Evolutionary conservation across 2,329 filamentous ascomycete genomes (phyloP), one percentile per base, ranked within the genome.

Genomic region (Aspergillus fijiensis): DNA sequence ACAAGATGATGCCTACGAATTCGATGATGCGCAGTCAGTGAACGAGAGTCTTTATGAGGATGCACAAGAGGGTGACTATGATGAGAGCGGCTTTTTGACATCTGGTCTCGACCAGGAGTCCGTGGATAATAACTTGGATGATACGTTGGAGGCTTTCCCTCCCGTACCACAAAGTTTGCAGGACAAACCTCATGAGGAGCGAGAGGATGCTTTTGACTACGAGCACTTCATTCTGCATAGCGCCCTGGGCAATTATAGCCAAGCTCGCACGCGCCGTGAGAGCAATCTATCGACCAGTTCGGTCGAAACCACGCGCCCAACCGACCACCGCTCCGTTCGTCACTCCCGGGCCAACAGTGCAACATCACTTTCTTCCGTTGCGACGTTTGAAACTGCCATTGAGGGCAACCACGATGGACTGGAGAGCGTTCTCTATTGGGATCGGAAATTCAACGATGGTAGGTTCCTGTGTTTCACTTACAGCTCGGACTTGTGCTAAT

Each of bases 161-260:
- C 59, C 72, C 4, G 65, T 71, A 14, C 70, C 72, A 11, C 69
- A 60, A 0, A 73, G 82, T 51, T 81, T 85, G 57, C 82, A 85
- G 55, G 83, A 84, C 9, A 78, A 89, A 5, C 91, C 92, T 0
- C 94, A 98, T 70, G 94, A 98, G 77, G 92, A 97, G 74, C 89
- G 94, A 21, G 88, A 93, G 66, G 94, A 98, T 74, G 93, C 93
- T 1, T 98, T 98, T 70, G 94, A 98, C 74, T 98, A 98, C 64
- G 91, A 96, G 74, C 89, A 96, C 72, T 97, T 97, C 77, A 96
- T 96, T 74, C 82, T 97, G 14, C 92, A 97, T 74, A 96, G 91
- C 66, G 92, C 92, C 11, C 88, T 97, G 84, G 92, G 92, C 5
- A 92, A 77, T 58, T 80, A 76, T 60, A 72, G 76, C 9, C 70